Evolutionary conservation across 1,284 basidiomycete species (phyloP).

Genomic region (Bjerkandera adusta): DNA sequence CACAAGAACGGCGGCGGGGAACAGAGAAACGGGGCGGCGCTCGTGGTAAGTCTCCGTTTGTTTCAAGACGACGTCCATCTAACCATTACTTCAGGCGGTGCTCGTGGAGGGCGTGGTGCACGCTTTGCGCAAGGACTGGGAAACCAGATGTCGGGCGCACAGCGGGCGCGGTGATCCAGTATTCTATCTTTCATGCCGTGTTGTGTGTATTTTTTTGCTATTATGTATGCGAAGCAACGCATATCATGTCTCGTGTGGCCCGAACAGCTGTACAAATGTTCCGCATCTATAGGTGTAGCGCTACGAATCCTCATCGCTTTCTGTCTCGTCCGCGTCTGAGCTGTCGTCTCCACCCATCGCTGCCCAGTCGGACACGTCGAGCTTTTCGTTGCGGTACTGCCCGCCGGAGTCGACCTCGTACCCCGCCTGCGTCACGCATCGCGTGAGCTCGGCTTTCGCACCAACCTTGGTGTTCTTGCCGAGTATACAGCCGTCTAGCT

Average conservation of each 20-base stretch:
- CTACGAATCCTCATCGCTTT: too few species aligned
- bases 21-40: conserved; percentile 57
- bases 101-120: conserved; percentile 64
- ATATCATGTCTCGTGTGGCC: too few species aligned
- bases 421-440: conserved; percentile 87
- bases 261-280: too few species aligned
- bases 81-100: conserved; percentile 40
- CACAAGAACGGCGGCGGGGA: conserved; percentile 69
- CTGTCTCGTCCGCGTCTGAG: too few species aligned
- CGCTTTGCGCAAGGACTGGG: conserved; percentile 79
- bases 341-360: too few species aligned
- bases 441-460: conserved; percentile 73
- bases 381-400: conserved; percentile 30
- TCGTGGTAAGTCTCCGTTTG: conserved; percentile 42
- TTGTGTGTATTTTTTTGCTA: too few species aligned
- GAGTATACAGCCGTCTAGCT: conserved; percentile 87
- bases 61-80: not conserved
- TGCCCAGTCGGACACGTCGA: conserved; percentile 37
- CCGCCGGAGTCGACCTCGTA: conserved; percentile 79
- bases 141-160: conserved; percentile 62
- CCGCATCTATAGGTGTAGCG: too few species aligned
- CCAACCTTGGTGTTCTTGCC: conserved; percentile 84
- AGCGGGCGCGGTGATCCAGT: too few species aligned
- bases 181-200: too few species aligned
- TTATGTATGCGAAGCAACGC: too few species aligned